Evolutionary conservation across 192 early-diverging fungal species (phyloP).

Genomic region (Gaertneriomyces sp.): DNA sequence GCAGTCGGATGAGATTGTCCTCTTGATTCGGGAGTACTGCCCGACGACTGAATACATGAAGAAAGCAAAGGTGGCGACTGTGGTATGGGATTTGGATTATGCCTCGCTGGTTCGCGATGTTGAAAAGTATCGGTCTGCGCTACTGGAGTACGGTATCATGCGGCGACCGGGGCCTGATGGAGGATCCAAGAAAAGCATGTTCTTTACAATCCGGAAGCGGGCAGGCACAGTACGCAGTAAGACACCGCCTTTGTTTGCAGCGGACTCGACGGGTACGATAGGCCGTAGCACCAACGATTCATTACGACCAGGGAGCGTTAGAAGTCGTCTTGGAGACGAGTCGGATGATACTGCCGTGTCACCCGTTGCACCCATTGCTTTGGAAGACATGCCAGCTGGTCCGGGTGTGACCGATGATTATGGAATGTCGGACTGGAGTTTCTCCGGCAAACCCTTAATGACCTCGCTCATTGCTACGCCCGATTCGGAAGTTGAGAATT

Average conservation of each 20-base stretch:
- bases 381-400: constrained; percentile 5
- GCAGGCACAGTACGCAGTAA: too few species aligned
- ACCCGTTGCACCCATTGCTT: background rate
- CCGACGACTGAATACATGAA: constrained; percentile 39
- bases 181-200: constrained; percentile 4
- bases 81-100: constrained; percentile 24
- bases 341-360: background rate
- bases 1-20: constrained; percentile 44
- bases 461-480: constrained; percentile 30
- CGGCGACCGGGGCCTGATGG: constrained; percentile 40
- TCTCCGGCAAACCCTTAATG: constrained; percentile 24
- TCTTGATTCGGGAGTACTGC: constrained; percentile 44
- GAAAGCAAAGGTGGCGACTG: background rate
- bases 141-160: constrained; percentile 37
- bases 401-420: constrained; percentile 17
- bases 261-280: too few species aligned
- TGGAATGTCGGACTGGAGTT: constrained; percentile 23
- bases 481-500: constrained; percentile 29
- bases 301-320: background rate
- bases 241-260: too few species aligned
- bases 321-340: background rate
- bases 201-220: too few species aligned
- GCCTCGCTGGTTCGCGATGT: constrained; percentile 32
- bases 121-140: constrained; percentile 21
- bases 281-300: background rate